Evolutionary conservation across 2,329 filamentous ascomycete genomes (phyloP).

Genomic region (Tolypocladium amazonense): DNA sequence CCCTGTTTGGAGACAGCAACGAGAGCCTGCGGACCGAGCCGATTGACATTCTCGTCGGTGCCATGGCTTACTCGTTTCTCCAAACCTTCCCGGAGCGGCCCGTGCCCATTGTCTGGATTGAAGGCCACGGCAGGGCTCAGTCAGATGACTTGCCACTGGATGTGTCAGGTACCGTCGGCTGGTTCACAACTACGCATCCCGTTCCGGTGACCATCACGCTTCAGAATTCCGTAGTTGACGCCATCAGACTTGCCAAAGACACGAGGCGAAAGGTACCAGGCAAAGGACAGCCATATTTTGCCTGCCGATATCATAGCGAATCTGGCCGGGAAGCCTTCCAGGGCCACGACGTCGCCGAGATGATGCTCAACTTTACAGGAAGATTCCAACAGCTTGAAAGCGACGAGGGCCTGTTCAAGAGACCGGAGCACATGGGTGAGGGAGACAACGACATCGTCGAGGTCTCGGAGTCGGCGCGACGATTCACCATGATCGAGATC

Average conservation of each 20-base stretch:
- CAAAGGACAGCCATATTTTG: slow-evolving; percentile 28
- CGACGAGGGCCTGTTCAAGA: slow-evolving; percentile 11
- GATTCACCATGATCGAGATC: slow-evolving; percentile 5
- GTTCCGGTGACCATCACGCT: slow-evolving; percentile 9
- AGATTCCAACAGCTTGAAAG: slow-evolving; percentile 30
- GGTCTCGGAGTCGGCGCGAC: slow-evolving; percentile 1
- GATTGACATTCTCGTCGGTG: slow-evolving; percentile 26
- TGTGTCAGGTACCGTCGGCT: slow-evolving; percentile 29
- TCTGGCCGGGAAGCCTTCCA: slow-evolving; percentile 18
- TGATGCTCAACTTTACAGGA: slow-evolving; percentile 38
- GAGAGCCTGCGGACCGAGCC: slow-evolving; percentile 21
- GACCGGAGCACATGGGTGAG: background rate
- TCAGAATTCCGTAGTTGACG: slow-evolving; percentile 1
- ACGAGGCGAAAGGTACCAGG: slow-evolving; percentile 18
- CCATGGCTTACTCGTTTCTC: slow-evolving; percentile 22
- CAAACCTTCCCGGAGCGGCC: slow-evolving; percentile 21
- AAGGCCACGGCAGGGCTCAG: slow-evolving; percentile 30
- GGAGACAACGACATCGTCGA: background rate
- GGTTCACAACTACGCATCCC: slow-evolving; percentile 33
- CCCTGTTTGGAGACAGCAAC: slow-evolving; percentile 15
- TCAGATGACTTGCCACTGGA: slow-evolving; percentile 13
- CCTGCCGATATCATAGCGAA: slow-evolving; percentile 18
- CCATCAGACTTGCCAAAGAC: slow-evolving; percentile 20
- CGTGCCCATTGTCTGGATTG: slow-evolving; percentile 24
- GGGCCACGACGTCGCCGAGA: slow-evolving; percentile 27